A percentile compares a stretch with the other conserved stretches of the same genome.
Evolutionary conservation across 768 basidiomycete species (phyloP).

Genomic region (Lactarius evosmus): DNA sequence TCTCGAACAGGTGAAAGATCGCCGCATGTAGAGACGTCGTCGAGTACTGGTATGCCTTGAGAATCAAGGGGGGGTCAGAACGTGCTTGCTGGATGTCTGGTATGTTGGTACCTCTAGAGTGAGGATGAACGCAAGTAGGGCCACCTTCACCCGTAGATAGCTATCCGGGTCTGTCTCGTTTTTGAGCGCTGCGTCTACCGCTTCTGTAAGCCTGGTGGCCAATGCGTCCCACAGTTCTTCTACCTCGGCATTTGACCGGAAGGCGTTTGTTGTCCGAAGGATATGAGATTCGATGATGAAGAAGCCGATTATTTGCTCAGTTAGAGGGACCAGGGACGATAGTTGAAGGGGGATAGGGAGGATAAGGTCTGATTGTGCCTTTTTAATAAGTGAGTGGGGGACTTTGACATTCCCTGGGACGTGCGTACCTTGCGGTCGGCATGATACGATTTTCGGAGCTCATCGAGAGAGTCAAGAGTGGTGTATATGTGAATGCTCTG

Average conservation of each 20-base stretch:
- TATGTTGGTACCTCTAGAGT: constrained; percentile 71
- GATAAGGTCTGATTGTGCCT: constrained; percentile 98
- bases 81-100: neutral
- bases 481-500: constrained; percentile 98
- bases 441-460: constrained; percentile 89
- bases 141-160: constrained; percentile 81
- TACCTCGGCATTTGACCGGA: constrained; percentile 87
- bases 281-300: constrained; percentile 97
- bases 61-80: neutral
- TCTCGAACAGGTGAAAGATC: constrained; percentile 85
- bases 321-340: constrained; percentile 64
- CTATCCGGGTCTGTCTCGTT: constrained; percentile 76
- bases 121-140: constrained; percentile 80
- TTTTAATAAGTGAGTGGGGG: constrained; percentile 5
- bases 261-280: constrained; percentile 79
- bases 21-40: constrained; percentile 79
- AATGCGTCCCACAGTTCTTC: constrained; percentile 95
- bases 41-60: constrained; percentile 76
- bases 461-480: constrained; percentile 84
- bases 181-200: constrained; percentile 68
- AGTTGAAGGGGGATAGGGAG: constrained; percentile 72
- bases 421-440: constrained; percentile 83
- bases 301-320: constrained; percentile 94
- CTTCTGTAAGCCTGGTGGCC: constrained; percentile 65
- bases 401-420: neutral